phyloP scores from a whole-genome alignment of 2,329 filamentous ascomycete genomes.

The Leptographium radiaticola region DNA sequence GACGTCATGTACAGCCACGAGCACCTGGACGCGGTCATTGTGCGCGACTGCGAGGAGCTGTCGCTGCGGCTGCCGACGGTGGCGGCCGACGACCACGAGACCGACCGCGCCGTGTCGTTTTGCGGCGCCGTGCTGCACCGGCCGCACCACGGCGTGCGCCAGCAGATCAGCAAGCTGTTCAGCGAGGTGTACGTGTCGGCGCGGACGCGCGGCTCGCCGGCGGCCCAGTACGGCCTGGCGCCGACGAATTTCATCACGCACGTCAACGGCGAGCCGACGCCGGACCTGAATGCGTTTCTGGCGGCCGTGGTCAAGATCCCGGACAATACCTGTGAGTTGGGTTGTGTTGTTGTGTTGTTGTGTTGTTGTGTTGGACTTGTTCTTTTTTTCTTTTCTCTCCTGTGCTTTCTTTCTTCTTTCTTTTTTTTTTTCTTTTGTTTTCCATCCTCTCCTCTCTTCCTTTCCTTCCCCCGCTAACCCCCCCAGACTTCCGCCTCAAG shows the following conservation, averaged over 20 bases:
- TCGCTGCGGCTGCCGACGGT: conserved; percentile 70
- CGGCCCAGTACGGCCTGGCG: conserved; percentile 82
- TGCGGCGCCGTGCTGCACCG: conserved; percentile 88
- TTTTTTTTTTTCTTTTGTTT: neutral
- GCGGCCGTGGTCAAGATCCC: conserved; percentile 73
- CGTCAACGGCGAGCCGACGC: conserved; percentile 79
- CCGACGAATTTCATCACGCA: conserved; percentile 97
- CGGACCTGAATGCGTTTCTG: conserved; percentile 70
- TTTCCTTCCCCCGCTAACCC: too few relatives aligned
- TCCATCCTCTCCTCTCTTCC: neutral
- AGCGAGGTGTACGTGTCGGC: conserved; percentile 94
- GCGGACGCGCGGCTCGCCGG: conserved; percentile 66
- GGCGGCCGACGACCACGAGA: conserved; percentile 81
- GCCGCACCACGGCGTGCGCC: conserved; percentile 88
- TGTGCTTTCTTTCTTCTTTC: too few relatives aligned
- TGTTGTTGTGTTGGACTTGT: neutral
- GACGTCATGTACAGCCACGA: conserved; percentile 94
- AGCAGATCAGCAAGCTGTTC: conserved; percentile 93
- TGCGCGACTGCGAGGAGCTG: conserved; percentile 74
- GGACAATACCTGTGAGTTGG: conserved; percentile 71
- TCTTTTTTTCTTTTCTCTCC: neutral
- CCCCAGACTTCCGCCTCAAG: conserved; percentile 75
- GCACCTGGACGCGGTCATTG: conserved; percentile 67
- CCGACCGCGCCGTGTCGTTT: conserved; percentile 81
- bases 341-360: neutral